phyloP scores from a whole-genome alignment of 106 monocot species.

The Phalaenopsis equestris region DNA sequence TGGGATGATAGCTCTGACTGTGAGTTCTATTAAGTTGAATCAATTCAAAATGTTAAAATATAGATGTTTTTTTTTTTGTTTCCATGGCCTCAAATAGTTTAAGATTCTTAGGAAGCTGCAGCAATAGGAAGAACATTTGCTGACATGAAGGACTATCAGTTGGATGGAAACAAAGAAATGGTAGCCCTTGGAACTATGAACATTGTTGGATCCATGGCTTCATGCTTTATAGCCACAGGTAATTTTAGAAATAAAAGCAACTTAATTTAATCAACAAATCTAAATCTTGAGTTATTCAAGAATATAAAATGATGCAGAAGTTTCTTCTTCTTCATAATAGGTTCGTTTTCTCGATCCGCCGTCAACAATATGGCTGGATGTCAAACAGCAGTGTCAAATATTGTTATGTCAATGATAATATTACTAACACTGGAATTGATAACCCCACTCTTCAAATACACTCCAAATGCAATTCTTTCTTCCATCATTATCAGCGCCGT shows the following conservation, averaged over 20 bases:
- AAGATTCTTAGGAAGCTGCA: conserved; percentile 55
- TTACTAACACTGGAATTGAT: conserved; percentile 56
- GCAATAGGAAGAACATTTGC: conserved; percentile 88
- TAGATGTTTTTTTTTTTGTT: background rate
- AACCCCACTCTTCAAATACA: conserved; percentile 89
- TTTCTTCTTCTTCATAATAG: conserved; percentile 19
- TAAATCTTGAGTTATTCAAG: no score
- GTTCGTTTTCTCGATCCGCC: conserved; percentile 83
- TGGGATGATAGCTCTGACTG: conserved; percentile 75
- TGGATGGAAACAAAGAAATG: conserved; percentile 92
- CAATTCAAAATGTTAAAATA: background rate
- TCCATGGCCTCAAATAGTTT: background rate
- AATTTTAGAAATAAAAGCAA: background rate
- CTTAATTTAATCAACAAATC: no score
- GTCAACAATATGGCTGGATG: conserved; percentile 92
- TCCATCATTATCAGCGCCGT: conserved; percentile 83
- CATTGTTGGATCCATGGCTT: conserved; percentile 66
- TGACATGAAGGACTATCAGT: conserved; percentile 58
- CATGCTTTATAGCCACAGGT: conserved; percentile 77
- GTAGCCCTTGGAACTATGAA: conserved; percentile 78
- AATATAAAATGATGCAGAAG: background rate
- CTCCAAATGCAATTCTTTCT: conserved; percentile 80
- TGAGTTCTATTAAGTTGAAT: conserved; percentile 13
- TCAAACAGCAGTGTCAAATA: conserved; percentile 66
- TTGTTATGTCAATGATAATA: conserved; percentile 73